Conservation (phyloP, 2,329 filamentous ascomycete genomes). For the Phialocephala sp. region DNA sequence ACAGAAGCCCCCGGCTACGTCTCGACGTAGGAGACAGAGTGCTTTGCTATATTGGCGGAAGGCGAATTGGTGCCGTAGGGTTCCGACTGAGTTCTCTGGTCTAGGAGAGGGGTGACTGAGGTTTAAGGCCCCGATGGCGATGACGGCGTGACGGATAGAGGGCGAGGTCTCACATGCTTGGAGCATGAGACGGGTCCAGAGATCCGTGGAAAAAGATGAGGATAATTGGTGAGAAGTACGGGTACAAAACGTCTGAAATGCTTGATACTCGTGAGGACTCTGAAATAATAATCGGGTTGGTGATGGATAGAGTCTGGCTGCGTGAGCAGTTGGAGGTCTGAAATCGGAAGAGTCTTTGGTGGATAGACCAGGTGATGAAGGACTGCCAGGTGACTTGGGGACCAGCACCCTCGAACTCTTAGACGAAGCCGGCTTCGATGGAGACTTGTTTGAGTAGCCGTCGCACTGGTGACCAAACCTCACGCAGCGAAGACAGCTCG, state of each 20-base stretch:
- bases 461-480: constrained; percentile 42
- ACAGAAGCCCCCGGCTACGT: constrained; percentile 28
- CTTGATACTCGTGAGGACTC: constrained; percentile 28
- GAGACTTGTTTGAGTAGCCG: constrained; percentile 37
- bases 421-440: constrained; percentile 20
- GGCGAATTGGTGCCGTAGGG: constrained; percentile 30
- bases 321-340: constrained; percentile 6
- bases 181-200: constrained; percentile 30
- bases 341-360: constrained; percentile 7
- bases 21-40: constrained; percentile 27
- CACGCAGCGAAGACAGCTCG: constrained; percentile 39
- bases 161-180: constrained; percentile 31
- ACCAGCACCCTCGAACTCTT: constrained; percentile 29
- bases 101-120: constrained; percentile 17
- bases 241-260: constrained; percentile 30
- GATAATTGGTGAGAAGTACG: constrained; percentile 29
- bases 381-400: constrained; percentile 24
- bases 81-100: constrained; percentile 30
- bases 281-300: constrained; percentile 26
- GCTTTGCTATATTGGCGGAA: constrained; percentile 35
- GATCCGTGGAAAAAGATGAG: constrained; percentile 16
- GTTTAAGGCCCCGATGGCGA: constrained; percentile 29
- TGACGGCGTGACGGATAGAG: constrained; percentile 29
- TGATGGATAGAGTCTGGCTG: constrained; percentile 22
- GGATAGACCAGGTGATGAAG: background rate